A percentile compares a stretch with the other conserved stretches of the same genome.
Conservation (phyloP, 225 moss, liverwort and hornwort genomes). For the Sphagnum contortum region DNA sequence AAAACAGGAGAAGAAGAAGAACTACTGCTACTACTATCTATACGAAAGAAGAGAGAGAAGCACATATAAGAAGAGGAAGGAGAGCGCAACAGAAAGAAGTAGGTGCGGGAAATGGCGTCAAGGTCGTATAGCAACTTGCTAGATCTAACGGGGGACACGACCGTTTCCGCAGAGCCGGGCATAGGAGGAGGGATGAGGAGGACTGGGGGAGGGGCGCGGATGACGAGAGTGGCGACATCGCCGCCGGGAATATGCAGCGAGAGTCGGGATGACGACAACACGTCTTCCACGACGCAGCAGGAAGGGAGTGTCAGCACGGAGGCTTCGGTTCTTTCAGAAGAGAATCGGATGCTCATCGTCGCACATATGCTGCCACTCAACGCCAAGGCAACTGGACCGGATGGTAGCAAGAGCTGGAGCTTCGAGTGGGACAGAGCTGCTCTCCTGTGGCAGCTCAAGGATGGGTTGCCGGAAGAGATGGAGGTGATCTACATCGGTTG, state of each 20-base stretch:
- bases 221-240: slow-evolving; percentile 41
- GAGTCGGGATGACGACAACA: slow-evolving; percentile 21
- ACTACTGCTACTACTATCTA: too few relatives aligned
- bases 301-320: slow-evolving; percentile 51
- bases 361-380: slow-evolving; percentile 83
- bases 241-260: slow-evolving; percentile 57
- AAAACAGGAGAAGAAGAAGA: too few relatives aligned
- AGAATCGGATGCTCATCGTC: slow-evolving; percentile 88
- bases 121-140: slow-evolving; percentile 82
- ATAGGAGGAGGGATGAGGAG: slow-evolving; percentile 30
- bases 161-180: slow-evolving; percentile 46
- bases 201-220: slow-evolving; percentile 23
- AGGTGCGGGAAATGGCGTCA: slow-evolving; percentile 51
- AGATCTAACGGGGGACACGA: slow-evolving; percentile 76
- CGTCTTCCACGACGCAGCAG: slow-evolving; percentile 46
- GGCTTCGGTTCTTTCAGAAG: slow-evolving; percentile 59
- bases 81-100: slow-evolving; percentile 3
- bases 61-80: background rate
- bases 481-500: slow-evolving; percentile 91
- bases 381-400: slow-evolving; percentile 35
- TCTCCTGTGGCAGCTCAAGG: slow-evolving; percentile 68
- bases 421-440: slow-evolving; percentile 91
- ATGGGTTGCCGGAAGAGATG: slow-evolving; percentile 72
- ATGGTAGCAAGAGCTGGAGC: slow-evolving; percentile 41
- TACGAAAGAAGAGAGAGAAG: too few relatives aligned